A percentile compares a stretch with the other conserved stretches of the same genome.
Conservation (phyloP, 225 moss, liverwort and hornwort genomes). For the Antitrichia curtipendula region DNA sequence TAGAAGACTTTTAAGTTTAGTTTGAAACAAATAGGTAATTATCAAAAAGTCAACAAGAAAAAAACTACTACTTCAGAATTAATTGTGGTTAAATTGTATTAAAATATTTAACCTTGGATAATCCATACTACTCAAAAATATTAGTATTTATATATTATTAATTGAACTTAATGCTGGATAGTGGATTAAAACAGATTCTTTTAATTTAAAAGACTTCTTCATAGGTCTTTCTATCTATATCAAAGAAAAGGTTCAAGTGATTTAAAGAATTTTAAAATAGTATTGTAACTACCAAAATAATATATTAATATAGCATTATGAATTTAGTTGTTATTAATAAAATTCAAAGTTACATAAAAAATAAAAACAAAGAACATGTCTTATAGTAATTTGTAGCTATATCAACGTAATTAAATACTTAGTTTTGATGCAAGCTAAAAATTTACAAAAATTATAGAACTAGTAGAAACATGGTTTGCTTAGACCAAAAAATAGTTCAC, state of each 20-base stretch:
- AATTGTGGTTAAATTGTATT: background rate
- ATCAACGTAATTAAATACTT: no score
- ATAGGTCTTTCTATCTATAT: background rate
- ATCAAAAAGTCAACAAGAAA: background rate
- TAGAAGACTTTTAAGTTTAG: background rate
- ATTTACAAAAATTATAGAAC: background rate
- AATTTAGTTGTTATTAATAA: background rate
- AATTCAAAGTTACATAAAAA: background rate
- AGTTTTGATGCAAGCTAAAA: background rate
- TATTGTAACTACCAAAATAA: rapidly evolving
- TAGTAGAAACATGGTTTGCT: background rate
- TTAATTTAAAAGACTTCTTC: rapidly evolving
- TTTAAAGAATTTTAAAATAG: background rate
- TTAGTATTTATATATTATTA: background rate
- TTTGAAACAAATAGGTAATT: background rate
- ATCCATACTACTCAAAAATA: background rate
- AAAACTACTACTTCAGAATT: rapidly evolving
- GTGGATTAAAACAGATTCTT: background rate
- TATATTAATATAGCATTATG: background rate
- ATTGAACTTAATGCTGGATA: background rate
- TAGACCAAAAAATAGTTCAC: no score
- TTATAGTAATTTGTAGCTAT: no score
- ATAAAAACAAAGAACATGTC: background rate
- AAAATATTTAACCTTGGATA: no score
- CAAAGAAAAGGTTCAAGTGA: background rate